phyloP scores from a whole-genome alignment of 75 land plant species.

The Pinus albicaulis region DNA sequence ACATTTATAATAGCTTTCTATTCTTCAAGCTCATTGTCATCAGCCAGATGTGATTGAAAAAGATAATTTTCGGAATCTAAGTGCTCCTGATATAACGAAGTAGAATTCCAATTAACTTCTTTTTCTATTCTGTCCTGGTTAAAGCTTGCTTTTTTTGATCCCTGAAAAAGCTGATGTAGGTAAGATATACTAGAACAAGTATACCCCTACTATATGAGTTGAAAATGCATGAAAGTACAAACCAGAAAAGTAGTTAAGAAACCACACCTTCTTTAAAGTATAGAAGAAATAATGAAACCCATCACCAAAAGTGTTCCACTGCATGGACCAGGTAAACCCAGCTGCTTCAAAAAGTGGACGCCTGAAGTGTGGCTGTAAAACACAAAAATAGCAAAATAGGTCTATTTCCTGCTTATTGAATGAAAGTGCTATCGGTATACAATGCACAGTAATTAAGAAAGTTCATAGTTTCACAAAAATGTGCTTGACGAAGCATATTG shows the following conservation, averaged over 20 bases:
- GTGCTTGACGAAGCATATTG: too few relatives aligned
- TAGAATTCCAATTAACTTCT: background rate
- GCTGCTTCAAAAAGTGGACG: slow-evolving; percentile 69
- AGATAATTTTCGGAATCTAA: slow-evolving; percentile 12
- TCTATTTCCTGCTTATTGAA: background rate
- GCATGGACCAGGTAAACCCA: slow-evolving; percentile 78
- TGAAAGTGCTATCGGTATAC: background rate
- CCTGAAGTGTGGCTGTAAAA: slow-evolving; percentile 88
- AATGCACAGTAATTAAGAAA: background rate
- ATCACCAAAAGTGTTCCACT: slow-evolving; percentile 88
- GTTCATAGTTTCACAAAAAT: too few relatives aligned
- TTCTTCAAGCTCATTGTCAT: background rate
- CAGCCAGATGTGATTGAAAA: background rate
- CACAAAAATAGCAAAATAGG: slow-evolving; percentile 1
- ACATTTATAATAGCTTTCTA: background rate
- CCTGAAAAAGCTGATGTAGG: background rate
- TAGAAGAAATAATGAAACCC: slow-evolving; percentile 94
- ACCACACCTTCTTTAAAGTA: slow-evolving; percentile 66
- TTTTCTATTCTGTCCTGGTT: background rate
- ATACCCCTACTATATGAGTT: background rate
- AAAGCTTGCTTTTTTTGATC: background rate
- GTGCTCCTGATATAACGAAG: slow-evolving; percentile 12
- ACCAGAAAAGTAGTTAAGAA: background rate
- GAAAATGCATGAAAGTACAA: background rate
- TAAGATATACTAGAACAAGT: background rate